phyloP scores from a whole-genome alignment of 352 stramenopile genomes.

The Plasmopara halstedii region DNA sequence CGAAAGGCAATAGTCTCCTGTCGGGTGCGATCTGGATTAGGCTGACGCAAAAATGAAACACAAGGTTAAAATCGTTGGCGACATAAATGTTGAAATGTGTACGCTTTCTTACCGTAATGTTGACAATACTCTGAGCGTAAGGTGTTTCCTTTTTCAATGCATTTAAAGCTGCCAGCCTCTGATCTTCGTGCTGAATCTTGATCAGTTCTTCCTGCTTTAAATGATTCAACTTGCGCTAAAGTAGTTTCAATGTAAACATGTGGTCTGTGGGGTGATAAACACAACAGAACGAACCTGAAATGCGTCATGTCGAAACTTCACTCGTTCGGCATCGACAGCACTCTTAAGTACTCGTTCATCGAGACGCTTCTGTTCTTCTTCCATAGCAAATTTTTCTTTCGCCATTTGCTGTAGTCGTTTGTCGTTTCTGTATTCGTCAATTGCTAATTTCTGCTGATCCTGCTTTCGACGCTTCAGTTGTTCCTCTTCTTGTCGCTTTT shows the following conservation, averaged over 20 bases:
- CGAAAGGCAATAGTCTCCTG: conserved; percentile 65
- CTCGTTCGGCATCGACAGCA: conserved; percentile 52
- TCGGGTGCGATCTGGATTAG: conserved; percentile 52
- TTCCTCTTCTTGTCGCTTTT: conserved; percentile 36
- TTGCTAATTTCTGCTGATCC: conserved; percentile 35
- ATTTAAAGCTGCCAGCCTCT: conserved; percentile 39
- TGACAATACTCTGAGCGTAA: conserved; percentile 55
- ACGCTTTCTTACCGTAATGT: conserved; percentile 32
- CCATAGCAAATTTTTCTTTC: conserved; percentile 25
- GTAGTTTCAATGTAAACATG: background rate
- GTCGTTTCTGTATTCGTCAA: conserved; percentile 57
- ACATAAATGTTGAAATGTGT: too few species aligned
- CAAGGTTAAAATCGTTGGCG: background rate
- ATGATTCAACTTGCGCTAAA: conserved; percentile 47
- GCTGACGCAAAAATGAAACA: conserved; percentile 15
- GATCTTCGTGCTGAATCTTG: conserved; percentile 20
- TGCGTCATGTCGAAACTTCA: conserved; percentile 48
- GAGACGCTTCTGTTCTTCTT: conserved; percentile 28
- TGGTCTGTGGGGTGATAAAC: background rate
- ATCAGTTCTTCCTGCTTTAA: conserved; percentile 27
- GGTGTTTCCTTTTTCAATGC: conserved; percentile 57
- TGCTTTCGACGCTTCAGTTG: conserved; percentile 33
- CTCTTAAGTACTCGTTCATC: conserved; percentile 27
- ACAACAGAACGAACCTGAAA: conserved; percentile 33
- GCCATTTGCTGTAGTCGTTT: conserved; percentile 40